phyloP scores from a whole-genome alignment of 257 asterid species.

The Fraxinus cuspidata region DNA sequence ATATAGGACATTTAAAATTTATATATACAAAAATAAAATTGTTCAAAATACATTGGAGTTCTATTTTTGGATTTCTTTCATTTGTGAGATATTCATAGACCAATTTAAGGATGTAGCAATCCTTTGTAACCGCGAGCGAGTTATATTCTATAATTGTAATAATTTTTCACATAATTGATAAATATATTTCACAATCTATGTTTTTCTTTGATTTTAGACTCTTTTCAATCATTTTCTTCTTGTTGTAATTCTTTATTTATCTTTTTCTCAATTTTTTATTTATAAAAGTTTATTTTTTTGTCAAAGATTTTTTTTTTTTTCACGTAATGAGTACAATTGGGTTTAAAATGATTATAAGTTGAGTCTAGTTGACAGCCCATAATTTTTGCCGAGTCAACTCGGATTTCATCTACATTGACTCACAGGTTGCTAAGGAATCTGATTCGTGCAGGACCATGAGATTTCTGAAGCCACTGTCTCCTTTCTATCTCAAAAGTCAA shows the following conservation, averaged over 20 bases:
- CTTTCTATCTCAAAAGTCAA: constrained; percentile 44
- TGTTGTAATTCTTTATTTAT: background rate
- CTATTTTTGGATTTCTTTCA: background rate
- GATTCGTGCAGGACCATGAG: constrained; percentile 55
- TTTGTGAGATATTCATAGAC: background rate
- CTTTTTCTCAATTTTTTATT: too few relatives aligned
- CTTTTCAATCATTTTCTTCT: background rate
- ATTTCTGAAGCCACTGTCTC: constrained; percentile 25
- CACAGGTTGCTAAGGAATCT: constrained; percentile 33
- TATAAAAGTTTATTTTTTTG: too few relatives aligned
- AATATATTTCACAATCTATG: too few relatives aligned
- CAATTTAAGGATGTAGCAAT: too few relatives aligned
- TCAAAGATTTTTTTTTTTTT: too few relatives aligned
- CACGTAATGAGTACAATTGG: background rate
- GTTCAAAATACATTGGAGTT: background rate
- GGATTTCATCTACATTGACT: background rate
- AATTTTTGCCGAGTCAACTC: constrained; percentile 28
- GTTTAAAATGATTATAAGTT: background rate
- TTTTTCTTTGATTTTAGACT: too few relatives aligned
- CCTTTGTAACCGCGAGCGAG: background rate
- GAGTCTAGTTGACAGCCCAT: background rate
- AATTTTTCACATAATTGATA: too few relatives aligned
- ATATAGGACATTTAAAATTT: background rate
- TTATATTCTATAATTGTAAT: too few relatives aligned
- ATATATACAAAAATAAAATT: background rate